A percentile compares a stretch with the other conserved stretches of the same genome.
These are phyloP conservation scores for Rhizomucor pusillus DNA, from an alignment of 371 early-diverging fungal species.

Conservation along the genomic window DNA sequence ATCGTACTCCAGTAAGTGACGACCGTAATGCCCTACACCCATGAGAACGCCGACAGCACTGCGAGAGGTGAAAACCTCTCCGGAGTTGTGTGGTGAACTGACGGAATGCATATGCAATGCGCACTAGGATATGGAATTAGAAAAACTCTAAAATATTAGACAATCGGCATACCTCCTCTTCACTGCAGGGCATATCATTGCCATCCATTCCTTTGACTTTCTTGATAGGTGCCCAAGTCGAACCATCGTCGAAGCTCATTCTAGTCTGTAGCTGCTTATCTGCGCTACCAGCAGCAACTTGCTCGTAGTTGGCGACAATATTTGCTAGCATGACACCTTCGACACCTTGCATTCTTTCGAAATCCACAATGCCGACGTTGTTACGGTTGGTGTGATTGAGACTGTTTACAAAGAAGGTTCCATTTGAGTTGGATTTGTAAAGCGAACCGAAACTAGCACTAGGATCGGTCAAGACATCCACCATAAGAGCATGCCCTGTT, in stretches of 20 bases:
- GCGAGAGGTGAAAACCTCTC: conserved; percentile 70
- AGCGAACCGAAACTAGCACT: conserved; percentile 63
- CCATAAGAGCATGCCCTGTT: conserved; percentile 55
- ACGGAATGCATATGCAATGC: conserved; percentile 86
- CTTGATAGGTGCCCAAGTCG: conserved; percentile 65
- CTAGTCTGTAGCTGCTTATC: conserved; percentile 69
- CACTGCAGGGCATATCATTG: conserved; percentile 30
- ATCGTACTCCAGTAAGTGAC: conserved; percentile 61
- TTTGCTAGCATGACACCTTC: conserved; percentile 87
- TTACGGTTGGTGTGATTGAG: conserved; percentile 81
- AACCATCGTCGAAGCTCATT: conserved; percentile 90
- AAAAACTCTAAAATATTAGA: conserved; percentile 5
- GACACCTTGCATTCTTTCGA: conserved; percentile 82
- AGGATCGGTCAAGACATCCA: conserved; percentile 58
- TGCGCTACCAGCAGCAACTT: conserved; percentile 39
- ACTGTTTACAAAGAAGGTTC: conserved; percentile 79
- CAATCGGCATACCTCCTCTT: conserved; percentile 17
- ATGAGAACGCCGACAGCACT: conserved; percentile 84
- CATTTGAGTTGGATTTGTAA: conserved; percentile 86
- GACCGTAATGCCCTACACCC: conserved; percentile 91
- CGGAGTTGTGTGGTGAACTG: conserved; percentile 62
- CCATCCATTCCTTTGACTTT: conserved; percentile 37
- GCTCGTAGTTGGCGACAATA: conserved; percentile 69
- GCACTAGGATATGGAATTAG: conserved; percentile 43
- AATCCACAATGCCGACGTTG: conserved; percentile 75